These are phyloP conservation scores for Populus davidiana DNA, from an alignment of 345 rosid genomes.

Conservation along the genomic window DNA sequence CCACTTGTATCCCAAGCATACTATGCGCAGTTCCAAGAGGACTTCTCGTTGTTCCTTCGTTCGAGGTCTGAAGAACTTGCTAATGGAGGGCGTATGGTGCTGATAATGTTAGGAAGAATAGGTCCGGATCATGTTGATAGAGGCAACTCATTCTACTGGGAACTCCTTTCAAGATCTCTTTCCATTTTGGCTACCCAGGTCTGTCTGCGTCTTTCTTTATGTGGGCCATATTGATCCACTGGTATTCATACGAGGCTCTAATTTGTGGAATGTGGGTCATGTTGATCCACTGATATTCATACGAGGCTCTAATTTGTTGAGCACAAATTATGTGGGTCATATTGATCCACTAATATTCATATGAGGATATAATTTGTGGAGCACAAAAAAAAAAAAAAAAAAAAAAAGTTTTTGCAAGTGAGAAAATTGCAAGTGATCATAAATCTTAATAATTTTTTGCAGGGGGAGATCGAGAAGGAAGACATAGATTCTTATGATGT, in stretches of 20 bases:
- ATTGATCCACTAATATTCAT: no score
- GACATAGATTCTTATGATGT: slow-evolving; percentile 67
- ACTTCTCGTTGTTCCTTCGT: slow-evolving; percentile 60
- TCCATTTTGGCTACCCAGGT: slow-evolving; percentile 56
- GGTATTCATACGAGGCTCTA: no score
- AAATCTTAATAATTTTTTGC: background rate
- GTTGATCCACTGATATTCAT: no score
- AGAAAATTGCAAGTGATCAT: no score
- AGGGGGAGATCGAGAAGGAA: slow-evolving; percentile 71
- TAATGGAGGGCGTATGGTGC: slow-evolving; percentile 60
- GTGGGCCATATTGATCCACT: background rate
- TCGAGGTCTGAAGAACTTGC: slow-evolving; percentile 59
- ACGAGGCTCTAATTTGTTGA: no score
- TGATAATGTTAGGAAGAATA: slow-evolving; percentile 64
- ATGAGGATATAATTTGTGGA: no score
- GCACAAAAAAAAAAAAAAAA: no score
- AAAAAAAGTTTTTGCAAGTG: no score
- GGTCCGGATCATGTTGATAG: slow-evolving; percentile 63
- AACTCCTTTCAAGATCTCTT: slow-evolving; percentile 58
- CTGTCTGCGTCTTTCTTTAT: background rate
- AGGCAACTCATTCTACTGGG: slow-evolving; percentile 87
- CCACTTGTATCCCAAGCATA: slow-evolving; percentile 61
- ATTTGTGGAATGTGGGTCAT: no score
- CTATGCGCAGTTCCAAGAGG: slow-evolving; percentile 61
- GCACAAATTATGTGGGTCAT: no score